Evolutionary conservation across 2,329 filamentous ascomycete species (phyloP).

Genomic region (Fusarium goolgardi): DNA sequence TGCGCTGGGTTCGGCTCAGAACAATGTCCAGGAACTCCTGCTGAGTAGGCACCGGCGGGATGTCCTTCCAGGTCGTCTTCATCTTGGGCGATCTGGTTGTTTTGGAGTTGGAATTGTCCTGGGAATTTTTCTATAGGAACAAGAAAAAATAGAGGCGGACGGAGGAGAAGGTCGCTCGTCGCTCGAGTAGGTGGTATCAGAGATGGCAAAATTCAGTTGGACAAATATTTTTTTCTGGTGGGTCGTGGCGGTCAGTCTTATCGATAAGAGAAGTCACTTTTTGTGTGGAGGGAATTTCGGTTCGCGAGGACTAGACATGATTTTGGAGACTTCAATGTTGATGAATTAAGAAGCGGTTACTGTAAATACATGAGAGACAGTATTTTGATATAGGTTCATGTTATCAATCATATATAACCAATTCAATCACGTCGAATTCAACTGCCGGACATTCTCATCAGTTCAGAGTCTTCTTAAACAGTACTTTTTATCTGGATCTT

Average conservation of each 20-base stretch:
- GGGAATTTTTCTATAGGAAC: slow-evolving; percentile 8
- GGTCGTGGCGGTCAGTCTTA: slow-evolving; percentile 40
- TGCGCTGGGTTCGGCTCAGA: slow-evolving; percentile 89
- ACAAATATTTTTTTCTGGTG: slow-evolving; percentile 53
- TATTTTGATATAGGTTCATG: rapidly evolving
- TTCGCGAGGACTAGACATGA: neutral
- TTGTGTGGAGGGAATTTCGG: slow-evolving; percentile 17
- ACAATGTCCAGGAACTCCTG: slow-evolving; percentile 99
- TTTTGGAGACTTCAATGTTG: neutral
- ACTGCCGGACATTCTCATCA: neutral
- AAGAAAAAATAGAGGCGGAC: slow-evolving; percentile 10
- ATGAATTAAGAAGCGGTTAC: neutral
- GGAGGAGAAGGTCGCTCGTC: slow-evolving; percentile 37
- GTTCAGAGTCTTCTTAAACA: neutral
- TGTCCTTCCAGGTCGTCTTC: slow-evolving; percentile 78
- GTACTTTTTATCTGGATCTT: slow-evolving; percentile 25
- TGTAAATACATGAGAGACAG: rapidly evolving
- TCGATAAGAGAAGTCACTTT: slow-evolving; percentile 41
- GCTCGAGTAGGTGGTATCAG: slow-evolving; percentile 35
- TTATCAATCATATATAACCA: neutral
- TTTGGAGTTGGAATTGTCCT: slow-evolving; percentile 26
- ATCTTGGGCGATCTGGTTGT: slow-evolving; percentile 57
- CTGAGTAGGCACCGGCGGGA: slow-evolving; percentile 87
- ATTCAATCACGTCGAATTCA: neutral
- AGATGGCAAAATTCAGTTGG: slow-evolving; percentile 43